Base-by-base conservation (phyloP, 2,329 filamentous ascomycete species). In the Macrophomina pseudophaseolina region DNA sequence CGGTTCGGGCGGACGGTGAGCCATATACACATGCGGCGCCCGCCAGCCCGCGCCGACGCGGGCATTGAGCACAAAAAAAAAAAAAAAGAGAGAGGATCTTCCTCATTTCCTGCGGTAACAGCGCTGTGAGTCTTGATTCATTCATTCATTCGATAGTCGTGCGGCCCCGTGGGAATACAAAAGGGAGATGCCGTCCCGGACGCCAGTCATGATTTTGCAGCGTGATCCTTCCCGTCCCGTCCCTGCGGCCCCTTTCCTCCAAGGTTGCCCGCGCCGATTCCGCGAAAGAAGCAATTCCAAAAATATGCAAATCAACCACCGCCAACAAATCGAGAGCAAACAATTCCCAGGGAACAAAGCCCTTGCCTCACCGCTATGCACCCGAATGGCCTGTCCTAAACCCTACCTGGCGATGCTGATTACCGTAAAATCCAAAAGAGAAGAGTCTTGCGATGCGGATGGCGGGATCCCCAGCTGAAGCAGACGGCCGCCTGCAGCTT, bases 161-260 rank as follows among this genome's bases (percentile, higher is more conserved):
- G 56, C 56, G 56, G 53, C 65, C 23, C 65, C 32, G 58, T 12
- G 64, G 69, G 58, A 62, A 49, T 62, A 62, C 58, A 62, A 62
- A 62, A 62, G 58, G 58, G 58, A 49, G 58, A 62, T 62, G 9
- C 58, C 58, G 58, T 62, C 58, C 58, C 28, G 56, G 40, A 59
- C 56, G 56, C 56, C 56, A 46, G 38, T 58, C 54, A 58, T 60
- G 42, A 46, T 59, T 44, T 46, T 59, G 56, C 56, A 33, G 56
- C 44, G 44, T 62, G 42, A 62, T 62, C 42, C 44, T 49, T 62
- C 32, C 58, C 58, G 58, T 62, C 58, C 44, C 58, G 56, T 32
- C 44, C 30, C 32, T 44, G 38, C 38, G 14, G 23, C 35, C 54
- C 16, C 8, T 6, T n/a, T n/a, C 38, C 30, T 46, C 56, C 56